phyloP scores from a whole-genome alignment of 2,329 filamentous ascomycete genomes.

The Rutstroemia sp. region DNA sequence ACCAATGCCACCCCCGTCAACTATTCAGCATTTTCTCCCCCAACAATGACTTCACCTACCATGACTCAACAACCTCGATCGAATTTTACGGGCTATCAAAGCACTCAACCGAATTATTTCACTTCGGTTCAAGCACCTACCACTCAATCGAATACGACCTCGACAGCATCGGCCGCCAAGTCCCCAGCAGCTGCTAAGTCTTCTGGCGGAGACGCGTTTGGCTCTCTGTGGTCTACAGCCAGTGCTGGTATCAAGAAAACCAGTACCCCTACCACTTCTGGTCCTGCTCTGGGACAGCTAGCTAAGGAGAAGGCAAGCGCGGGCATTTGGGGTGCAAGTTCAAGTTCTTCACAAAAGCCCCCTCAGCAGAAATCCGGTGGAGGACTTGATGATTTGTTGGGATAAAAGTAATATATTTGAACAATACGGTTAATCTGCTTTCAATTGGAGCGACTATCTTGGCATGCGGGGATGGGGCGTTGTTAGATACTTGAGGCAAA shows the following conservation, averaged over 20 bases:
- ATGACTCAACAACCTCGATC: slow-evolving; percentile 37
- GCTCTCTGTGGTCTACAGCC: slow-evolving; percentile 67
- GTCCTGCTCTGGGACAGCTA: slow-evolving; percentile 82
- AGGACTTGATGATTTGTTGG: slow-evolving; percentile 38
- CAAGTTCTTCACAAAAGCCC: slow-evolving; percentile 5
- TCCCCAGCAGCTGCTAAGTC: slow-evolving; percentile 47
- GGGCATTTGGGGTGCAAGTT: slow-evolving; percentile 75
- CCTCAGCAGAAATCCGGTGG: slow-evolving; percentile 29
- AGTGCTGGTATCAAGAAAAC: slow-evolving; percentile 71
- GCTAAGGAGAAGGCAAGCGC: slow-evolving; percentile 97
- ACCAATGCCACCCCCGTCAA: slow-evolving; percentile 49
- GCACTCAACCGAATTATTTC: slow-evolving; percentile 87
- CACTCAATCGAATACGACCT: slow-evolving; percentile 27
- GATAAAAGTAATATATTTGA: slow-evolving; percentile 22
- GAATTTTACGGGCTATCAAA: slow-evolving; percentile 59
- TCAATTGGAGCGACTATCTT: not conserved
- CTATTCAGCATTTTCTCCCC: slow-evolving; percentile 55
- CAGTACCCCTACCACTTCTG: slow-evolving; percentile 49
- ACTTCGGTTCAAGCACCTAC: slow-evolving; percentile 60
- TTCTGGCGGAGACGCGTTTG: slow-evolving; percentile 76
- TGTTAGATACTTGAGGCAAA: slow-evolving; percentile 7
- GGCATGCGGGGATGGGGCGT: slow-evolving; percentile 2
- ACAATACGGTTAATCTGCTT: not conserved
- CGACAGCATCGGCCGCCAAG: slow-evolving; percentile 33
- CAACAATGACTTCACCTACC: slow-evolving; percentile 33